Evolutionary conservation across 495 filamentous ascomycete species (phyloP), one percentile per base, ranked within the genome.

Genomic region (Ramalina intermedia): DNA sequence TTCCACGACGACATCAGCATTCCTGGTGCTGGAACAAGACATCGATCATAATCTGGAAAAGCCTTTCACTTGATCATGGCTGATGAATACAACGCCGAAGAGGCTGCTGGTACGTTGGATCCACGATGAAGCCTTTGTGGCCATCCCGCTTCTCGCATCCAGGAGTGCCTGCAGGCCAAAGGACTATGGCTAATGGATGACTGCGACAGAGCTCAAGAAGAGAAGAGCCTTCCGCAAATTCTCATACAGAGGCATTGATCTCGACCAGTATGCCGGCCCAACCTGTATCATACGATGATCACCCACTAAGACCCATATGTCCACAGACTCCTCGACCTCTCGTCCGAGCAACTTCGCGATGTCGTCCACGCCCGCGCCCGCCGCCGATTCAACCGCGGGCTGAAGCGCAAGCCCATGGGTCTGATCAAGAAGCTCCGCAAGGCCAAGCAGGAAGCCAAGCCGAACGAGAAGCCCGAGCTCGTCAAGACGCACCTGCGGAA

Each of bases 341-440:
- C 82, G 65, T 94, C 88, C 66, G 91, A 95, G 72, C 82, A 96
- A 73, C 90, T 98, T 74, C 90, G 91, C 63, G 87, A 96, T 80
- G 82, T 98, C 65, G 89, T 98, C 58, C 91, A 98, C 79, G 89
- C 91, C 62, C 91, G 91, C 66, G 91, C 91, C 66, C 91, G 91
- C 69, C 81, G 91, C 68, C 82, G 93, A 67, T 96, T 98, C 84
- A 95, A 96, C 83, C 88, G 91, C 51, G 91, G 91, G 60, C 80
- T 98, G 54, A 96, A 96, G 82, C 91, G 91, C 76, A 94, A 94
- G 81, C 91, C 91, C 65, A 96, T 96, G 91, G 93, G 93, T 59
- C 76, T 98, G 59, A 96, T 98, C 79, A 96, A 96, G 82, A 96
- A 96, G 79, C 84, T 98, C 61, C 91, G 91, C 71, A 95, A 94